Base-by-base conservation (phyloP, 2,329 filamentous ascomycete species). In the Phoma sp. region DNA sequence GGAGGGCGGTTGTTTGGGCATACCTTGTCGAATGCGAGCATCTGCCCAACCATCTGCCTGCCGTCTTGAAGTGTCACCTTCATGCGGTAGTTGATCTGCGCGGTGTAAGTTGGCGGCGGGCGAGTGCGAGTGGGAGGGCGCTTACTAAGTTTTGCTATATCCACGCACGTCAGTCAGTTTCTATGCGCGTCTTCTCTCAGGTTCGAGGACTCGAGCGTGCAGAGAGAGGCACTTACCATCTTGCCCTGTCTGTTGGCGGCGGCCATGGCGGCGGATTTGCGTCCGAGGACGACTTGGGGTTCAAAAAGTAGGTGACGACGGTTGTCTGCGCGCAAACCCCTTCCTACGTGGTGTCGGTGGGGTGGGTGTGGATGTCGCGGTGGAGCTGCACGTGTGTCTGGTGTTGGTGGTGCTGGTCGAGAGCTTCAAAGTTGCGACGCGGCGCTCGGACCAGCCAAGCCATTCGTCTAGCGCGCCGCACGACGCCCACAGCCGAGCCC, bases 61-160 rank as follows among this genome's bases (percentile, higher is more conserved):
- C 92, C 92, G 81, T 99, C 95, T 74, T 91, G 92, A 76, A 99
- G 85, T 52, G 93, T 98, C 63, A 97, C 89, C 75, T 94, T 89
- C 93, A 99, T 98, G 79, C 94, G 92, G 84, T 96, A 98, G 83
- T 99, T 98, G 85, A 99, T 96, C 95, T 98, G 63, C 17, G 43
- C 19, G 40, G 35, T 57, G 67, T 74, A 55, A 70, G 60, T 61
- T 51, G 33, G 54, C 49, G 51, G 61, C 51, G 51, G 38, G 36
- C 54, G 38, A 44, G 58, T 44, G 49, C 48, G 43, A 55, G 49
- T 38, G 49, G 52, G 63, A 62, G 65, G 52, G 63, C 57, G 79
- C 84, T 80, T 82, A 88, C 85, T 74, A 87, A 81, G 74, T 87
- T 86, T 85, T 85, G 81, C 85, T 88, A 78, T 51, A 75, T 43